phyloP scores from a whole-genome alignment of 371 early-diverging fungal species.

The Syncephalis plumigaleata region DNA sequence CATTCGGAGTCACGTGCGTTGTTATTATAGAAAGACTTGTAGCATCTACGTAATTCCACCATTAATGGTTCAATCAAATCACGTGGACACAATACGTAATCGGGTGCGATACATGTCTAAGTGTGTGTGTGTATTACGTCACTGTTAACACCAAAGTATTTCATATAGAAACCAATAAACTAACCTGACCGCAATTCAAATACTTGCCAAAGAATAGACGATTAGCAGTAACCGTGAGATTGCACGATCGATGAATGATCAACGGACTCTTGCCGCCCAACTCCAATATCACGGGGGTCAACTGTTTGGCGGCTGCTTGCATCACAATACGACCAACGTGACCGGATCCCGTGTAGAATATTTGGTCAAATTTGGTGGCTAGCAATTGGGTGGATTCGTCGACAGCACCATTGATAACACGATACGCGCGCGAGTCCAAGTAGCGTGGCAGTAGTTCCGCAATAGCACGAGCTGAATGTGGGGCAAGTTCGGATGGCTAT shows the following conservation, averaged over 20 bases:
- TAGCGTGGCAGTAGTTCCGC: conserved; percentile 37
- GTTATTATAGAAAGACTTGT: conserved; percentile 25
- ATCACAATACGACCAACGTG: conserved; percentile 60
- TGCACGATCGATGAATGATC: conserved; percentile 40
- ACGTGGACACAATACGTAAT: conserved; percentile 55
- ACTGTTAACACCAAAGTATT: neutral
- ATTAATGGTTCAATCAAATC: conserved; percentile 28
- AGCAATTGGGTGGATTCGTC: conserved; percentile 53
- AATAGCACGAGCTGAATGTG: conserved; percentile 39
- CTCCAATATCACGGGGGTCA: conserved; percentile 70
- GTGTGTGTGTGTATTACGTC: neutral
- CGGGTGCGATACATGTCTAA: conserved; percentile 73
- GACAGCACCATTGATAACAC: conserved; percentile 60
- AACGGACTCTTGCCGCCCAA: conserved; percentile 82
- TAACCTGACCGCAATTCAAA: conserved; percentile 40
- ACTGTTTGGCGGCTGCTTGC: conserved; percentile 52
- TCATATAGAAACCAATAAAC: too few relatives aligned
- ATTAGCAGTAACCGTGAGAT: conserved; percentile 41
- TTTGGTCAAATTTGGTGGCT: conserved; percentile 58
- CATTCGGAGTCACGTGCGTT: conserved; percentile 28
- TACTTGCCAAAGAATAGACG: conserved; percentile 75
- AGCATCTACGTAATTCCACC: conserved; percentile 24
- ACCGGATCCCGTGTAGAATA: conserved; percentile 85
- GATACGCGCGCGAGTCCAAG: conserved; percentile 41
- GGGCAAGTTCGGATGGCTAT: conserved; percentile 67